A percentile compares a stretch with the other conserved stretches of the same genome.
These are phyloP conservation scores for Gynostemma pentaphyllum DNA, from an alignment of 306 rosid species.

Conservation along the genomic window DNA sequence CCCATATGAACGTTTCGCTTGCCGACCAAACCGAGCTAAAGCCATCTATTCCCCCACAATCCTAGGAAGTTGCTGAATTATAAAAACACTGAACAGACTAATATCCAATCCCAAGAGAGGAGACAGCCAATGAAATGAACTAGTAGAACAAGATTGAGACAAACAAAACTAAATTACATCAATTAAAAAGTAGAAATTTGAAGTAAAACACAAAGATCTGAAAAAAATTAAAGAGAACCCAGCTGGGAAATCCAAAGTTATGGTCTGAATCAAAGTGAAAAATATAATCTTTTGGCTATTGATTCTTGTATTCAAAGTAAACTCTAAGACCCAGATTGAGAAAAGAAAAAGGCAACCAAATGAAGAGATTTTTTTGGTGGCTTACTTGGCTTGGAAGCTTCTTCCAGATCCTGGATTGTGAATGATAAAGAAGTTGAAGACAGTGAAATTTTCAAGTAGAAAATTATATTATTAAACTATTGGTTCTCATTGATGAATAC, in stretches of 20 bases:
- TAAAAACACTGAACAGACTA: not conserved
- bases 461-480: not conserved
- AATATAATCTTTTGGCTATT: not conserved
- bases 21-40: slow-evolving; percentile 51
- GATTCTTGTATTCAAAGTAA: not conserved
- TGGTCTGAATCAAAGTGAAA: not conserved
- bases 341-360: not conserved
- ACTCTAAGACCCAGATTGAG: not conserved
- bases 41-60: slow-evolving; percentile 39
- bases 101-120: not conserved
- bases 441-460: not conserved
- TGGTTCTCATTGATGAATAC: not conserved
- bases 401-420: slow-evolving; percentile 4
- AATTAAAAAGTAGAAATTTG: not conserved
- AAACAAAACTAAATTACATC: not conserved
- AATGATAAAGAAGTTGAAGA: not conserved
- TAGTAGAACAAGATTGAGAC: not conserved
- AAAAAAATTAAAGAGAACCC: not conserved
- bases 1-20: slow-evolving; percentile 66
- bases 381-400: not conserved
- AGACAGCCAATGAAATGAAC: not conserved
- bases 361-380: not conserved
- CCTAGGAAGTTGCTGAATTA: not conserved
- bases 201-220: not conserved
- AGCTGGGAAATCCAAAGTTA: not conserved